Base-by-base conservation (phyloP, 164 flowering plant genomes). In the Hamamelis virginiana region DNA sequence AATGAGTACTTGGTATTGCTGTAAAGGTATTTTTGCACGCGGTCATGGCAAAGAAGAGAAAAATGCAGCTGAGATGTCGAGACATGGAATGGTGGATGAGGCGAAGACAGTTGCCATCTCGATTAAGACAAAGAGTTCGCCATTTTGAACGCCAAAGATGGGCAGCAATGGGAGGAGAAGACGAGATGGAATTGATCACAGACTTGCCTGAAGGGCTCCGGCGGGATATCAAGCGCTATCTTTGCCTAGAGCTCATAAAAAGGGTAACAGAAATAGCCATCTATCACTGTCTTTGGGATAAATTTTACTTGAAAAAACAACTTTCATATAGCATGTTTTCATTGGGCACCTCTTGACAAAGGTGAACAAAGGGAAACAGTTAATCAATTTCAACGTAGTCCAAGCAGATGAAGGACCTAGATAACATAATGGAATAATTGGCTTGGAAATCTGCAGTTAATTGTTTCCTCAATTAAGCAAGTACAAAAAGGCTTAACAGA, bases 21-120 rank as follows among this genome's bases (percentile, higher is more conserved):
- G 12, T 16, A 23, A 62, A 92, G 99, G 96, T 92, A 18, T 90
- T 91, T 74, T 59, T 92, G 80, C 93, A 88, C 14, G 87, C 96
- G 8, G 97, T 91, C 26, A 92, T 90, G 97, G 93, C 96, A 23
- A 95, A 80, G 81, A 96, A 84, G 85, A 80, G 92, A 71, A 89
- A 84, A 75, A 85, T 91, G 97, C 97, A 96, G 72, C 74, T 91
- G 71, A 78, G 92, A 44, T 82, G 86, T 45, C 70, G 98, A 56
- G 97, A 92, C 69, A 84, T 91, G 91, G 99, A 92, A 70, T 91
- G 98, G 97, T 96, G 99, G 99, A 96, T 96, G 99, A 84, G 72
- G 70, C 76, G 97, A 62, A 82, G 98, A 45, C 98, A 96, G 64
- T 59, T 96, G 66, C 96, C 99, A 0, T 86, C 92, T 3, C 80